These are phyloP conservation scores for Pyricularia sp. DNA, from an alignment of 2,329 filamentous ascomycete genomes.

Conservation along the genomic window DNA sequence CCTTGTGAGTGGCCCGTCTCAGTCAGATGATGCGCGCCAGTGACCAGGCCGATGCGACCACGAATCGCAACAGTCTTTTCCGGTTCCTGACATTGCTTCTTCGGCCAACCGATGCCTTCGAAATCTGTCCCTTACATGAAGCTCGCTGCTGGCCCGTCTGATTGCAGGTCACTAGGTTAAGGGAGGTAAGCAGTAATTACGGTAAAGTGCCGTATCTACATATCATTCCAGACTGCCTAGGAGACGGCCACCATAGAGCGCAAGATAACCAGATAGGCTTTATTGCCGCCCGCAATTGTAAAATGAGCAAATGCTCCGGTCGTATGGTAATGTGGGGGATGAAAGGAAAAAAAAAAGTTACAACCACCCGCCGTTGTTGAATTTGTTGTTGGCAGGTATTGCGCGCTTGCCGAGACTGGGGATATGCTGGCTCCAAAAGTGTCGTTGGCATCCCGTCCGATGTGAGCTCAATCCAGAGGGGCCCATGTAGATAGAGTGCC, in stretches of 20 bases:
- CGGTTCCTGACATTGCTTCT: neutral
- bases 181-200: too few relatives aligned
- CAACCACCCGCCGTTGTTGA: neutral
- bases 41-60: neutral
- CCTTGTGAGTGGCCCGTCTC: neutral
- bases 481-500: neutral
- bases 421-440: neutral
- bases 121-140: neutral
- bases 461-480: neutral
- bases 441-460: neutral
- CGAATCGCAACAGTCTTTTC: neutral
- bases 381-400: neutral
- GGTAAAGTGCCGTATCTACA: neutral
- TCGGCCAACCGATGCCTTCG: neutral
- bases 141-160: neutral
- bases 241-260: neutral
- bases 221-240: neutral
- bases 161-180: neutral
- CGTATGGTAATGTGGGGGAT: neutral
- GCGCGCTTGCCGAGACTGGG: neutral
- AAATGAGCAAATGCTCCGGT: neutral
- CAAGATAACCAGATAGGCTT: too few relatives aligned
- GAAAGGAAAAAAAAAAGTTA: neutral
- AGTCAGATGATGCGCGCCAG: neutral
- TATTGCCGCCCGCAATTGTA: neutral